Evolutionary conservation across 164 flowering plant species (phyloP).

Genomic region (Magnolia changhungtana): DNA sequence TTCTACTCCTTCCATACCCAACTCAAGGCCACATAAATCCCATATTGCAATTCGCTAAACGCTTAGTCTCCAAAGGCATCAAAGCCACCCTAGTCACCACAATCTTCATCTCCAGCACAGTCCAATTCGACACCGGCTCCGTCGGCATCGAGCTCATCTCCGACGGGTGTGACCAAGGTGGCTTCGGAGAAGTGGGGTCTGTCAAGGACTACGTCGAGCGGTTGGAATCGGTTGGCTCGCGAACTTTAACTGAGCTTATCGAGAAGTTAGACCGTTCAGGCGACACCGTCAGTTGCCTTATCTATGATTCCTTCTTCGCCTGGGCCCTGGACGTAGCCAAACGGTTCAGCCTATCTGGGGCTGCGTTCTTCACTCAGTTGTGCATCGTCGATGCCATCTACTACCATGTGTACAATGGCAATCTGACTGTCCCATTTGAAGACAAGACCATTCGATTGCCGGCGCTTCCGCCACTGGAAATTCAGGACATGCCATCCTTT

Average conservation of each 20-base stretch:
- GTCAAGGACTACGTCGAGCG: neutral
- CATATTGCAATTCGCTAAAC: conserved; percentile 25
- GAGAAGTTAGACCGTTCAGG: conserved; percentile 4
- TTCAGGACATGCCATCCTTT: conserved; percentile 40
- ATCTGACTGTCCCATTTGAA: conserved; percentile 3
- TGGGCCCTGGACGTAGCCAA: conserved; percentile 18
- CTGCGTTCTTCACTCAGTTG: conserved; percentile 18
- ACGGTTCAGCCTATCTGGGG: neutral
- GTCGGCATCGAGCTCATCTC: conserved; percentile 12
- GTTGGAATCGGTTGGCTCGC: conserved; percentile 6
- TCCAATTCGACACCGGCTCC: neutral
- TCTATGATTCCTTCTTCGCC: conserved; percentile 13
- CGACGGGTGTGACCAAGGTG: conserved; percentile 20
- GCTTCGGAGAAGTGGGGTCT: neutral
- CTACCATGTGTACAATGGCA: conserved; percentile 2
- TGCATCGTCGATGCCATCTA: conserved; percentile 14
- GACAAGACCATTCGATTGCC: conserved; percentile 22
- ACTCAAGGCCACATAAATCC: conserved; percentile 29
- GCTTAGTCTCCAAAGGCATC: conserved; percentile 15
- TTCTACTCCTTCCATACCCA: conserved; percentile 23
- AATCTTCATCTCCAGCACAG: conserved; percentile 12
- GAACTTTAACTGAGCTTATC: conserved; percentile 15
- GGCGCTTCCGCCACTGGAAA: conserved; percentile 27
- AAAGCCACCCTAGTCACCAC: conserved; percentile 23
- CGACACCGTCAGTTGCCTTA: conserved; percentile 14